Evolutionary conservation across 257 asterid species (phyloP).

Genomic region (Nicotiana sylvestris): DNA sequence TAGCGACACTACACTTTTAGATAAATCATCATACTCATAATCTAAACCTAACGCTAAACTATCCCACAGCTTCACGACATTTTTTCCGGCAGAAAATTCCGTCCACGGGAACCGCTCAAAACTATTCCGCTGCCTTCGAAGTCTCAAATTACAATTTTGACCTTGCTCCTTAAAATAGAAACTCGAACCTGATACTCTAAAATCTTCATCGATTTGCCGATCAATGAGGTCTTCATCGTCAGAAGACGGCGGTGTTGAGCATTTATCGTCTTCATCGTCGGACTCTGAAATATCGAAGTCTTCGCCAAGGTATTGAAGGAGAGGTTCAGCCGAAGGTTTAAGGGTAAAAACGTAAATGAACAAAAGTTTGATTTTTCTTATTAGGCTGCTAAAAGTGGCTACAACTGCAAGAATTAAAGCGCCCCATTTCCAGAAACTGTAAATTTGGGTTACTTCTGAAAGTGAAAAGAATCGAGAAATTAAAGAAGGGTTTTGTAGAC

Average conservation of each 20-base stretch:
- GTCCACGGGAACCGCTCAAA: conserved; percentile 38
- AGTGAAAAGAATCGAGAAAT: conserved; percentile 39
- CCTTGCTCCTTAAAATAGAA: conserved; percentile 14
- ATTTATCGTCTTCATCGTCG: conserved; percentile 27
- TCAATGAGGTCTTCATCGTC: conserved; percentile 24
- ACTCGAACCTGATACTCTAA: conserved; percentile 43
- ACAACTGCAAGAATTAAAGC: conserved; percentile 67
- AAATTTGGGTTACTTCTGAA: conserved; percentile 13
- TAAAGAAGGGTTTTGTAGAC: conserved; percentile 63
- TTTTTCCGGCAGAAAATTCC: conserved; percentile 52
- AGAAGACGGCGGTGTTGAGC: conserved; percentile 32
- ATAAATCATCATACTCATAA: conserved; percentile 18
- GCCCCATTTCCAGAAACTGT: conserved; percentile 83
- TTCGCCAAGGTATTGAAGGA: conserved; percentile 29
- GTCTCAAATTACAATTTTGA: conserved; percentile 33
- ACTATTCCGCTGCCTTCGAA: conserved; percentile 25
- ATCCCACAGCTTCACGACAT: conserved; percentile 90
- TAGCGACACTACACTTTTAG: conserved; percentile 41
- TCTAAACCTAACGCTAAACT: conserved; percentile 22
- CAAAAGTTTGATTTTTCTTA: conserved; percentile 47
- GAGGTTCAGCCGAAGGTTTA: conserved; percentile 41
- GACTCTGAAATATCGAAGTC: conserved; percentile 50
- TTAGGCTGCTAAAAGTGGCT: conserved; percentile 67
- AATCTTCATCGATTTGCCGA: conserved; percentile 36
- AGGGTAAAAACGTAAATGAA: conserved; percentile 41